Evolutionary conservation across 768 basidiomycete species (phyloP).

Genomic region (Chiua virens): DNA sequence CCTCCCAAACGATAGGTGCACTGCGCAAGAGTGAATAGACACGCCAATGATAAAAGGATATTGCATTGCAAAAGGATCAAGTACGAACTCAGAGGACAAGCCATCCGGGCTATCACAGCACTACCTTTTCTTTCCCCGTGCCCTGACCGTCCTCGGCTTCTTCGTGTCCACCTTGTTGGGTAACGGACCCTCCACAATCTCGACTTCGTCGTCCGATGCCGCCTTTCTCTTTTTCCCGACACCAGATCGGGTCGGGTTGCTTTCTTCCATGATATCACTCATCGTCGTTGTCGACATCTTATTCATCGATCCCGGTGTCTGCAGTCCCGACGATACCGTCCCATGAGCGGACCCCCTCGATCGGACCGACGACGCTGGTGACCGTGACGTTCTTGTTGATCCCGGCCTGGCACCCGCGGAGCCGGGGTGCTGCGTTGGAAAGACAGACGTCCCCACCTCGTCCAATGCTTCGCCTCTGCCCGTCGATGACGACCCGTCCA

Average conservation of each 20-base stretch:
- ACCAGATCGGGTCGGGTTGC: conserved; percentile 17
- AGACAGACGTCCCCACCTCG: conserved; percentile 24
- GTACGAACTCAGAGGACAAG: too few species aligned
- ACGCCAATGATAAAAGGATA: too few species aligned
- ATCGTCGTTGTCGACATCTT: conserved; percentile 44
- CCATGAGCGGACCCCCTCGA: conserved; percentile 35
- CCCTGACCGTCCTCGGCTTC: conserved; percentile 31
- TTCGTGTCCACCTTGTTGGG: conserved; percentile 38
- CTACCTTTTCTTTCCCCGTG: conserved; percentile 45
- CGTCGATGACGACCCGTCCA: background rate
- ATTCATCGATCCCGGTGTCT: conserved; percentile 48
- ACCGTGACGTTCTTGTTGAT: conserved; percentile 42
- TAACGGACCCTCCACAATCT: conserved; percentile 49
- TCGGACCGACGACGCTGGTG: conserved; percentile 51
- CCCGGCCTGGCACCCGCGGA: conserved; percentile 14
- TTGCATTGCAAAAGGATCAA: too few species aligned
- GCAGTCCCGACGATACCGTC: conserved; percentile 33
- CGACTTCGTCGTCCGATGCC: conserved; percentile 54
- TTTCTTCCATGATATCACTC: conserved; percentile 46
- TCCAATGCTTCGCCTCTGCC: conserved; percentile 30
- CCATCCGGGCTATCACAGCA: too few species aligned
- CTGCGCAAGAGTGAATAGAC: too few species aligned
- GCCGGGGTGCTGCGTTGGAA: conserved; percentile 16
- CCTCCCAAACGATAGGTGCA: too few species aligned
- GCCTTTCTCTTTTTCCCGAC: conserved; percentile 51